Conservation (phyloP, 2,329 filamentous ascomycete species). For the Nothophoma quercina region DNA sequence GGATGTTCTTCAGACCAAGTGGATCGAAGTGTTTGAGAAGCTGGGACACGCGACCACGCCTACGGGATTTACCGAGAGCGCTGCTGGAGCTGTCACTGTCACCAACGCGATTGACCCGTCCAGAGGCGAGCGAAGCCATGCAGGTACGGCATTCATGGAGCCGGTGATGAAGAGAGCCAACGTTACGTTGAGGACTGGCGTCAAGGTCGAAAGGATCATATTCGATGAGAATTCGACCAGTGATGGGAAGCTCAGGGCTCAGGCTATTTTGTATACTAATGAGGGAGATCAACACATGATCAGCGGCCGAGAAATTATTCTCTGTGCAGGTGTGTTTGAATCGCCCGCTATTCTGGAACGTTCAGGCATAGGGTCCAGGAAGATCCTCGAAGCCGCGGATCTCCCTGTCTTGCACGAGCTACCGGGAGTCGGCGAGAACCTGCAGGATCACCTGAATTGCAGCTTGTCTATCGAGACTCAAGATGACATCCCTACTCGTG, state of each 20-base stretch:
- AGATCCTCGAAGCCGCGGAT: constrained; percentile 57
- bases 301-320: constrained; percentile 20
- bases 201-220: constrained; percentile 23
- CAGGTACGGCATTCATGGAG: constrained; percentile 27
- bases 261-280: constrained; percentile 20
- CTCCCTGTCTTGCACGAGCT: constrained; percentile 63
- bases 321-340: constrained; percentile 58
- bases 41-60: constrained; percentile 19
- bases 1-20: constrained; percentile 24
- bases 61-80: constrained; percentile 21
- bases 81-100: constrained; percentile 22
- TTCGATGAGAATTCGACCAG: constrained; percentile 15
- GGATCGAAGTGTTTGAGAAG: constrained; percentile 25
- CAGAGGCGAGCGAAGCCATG: constrained; percentile 31
- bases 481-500: constrained; percentile 21
- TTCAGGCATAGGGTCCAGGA: constrained; percentile 64
- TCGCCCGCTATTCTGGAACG: constrained; percentile 63
- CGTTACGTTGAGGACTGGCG: constrained; percentile 21
- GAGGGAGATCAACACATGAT: constrained; percentile 15
- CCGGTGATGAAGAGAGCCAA: constrained; percentile 26
- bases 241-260: constrained; percentile 22
- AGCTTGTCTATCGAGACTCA: constrained; percentile 22
- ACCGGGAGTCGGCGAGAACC: constrained; percentile 67
- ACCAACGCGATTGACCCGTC: constrained; percentile 27
- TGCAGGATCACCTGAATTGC: constrained; percentile 62